phyloP scores from a whole-genome alignment of 768 basidiomycete genomes.

The Tulasnella sp. region DNA sequence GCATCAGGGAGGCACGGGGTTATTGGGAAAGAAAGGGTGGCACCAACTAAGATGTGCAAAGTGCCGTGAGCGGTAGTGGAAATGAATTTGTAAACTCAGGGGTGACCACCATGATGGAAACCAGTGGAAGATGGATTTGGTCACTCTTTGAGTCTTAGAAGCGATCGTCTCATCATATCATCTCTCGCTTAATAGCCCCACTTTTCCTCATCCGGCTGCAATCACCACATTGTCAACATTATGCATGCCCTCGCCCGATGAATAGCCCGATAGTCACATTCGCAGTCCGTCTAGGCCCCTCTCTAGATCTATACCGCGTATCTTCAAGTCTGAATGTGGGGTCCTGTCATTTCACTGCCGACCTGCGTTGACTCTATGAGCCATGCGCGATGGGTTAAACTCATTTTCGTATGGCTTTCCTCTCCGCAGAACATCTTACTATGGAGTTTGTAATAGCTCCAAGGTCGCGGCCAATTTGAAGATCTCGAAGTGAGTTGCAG shows the following conservation, averaged over 20 bases:
- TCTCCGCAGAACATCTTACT: not conserved
- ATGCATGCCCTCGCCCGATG: not conserved
- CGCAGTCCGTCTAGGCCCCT: not conserved
- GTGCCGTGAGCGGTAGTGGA: no score
- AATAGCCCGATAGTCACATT: not conserved
- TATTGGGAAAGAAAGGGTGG: no score
- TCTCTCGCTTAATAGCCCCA: not conserved
- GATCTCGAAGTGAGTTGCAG: slow-evolving; percentile 9
- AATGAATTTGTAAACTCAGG: no score
- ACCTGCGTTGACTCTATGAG: not conserved
- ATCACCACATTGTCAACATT: not conserved
- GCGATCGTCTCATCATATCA: not conserved
- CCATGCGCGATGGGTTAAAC: not conserved
- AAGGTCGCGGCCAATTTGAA: slow-evolving; percentile 10
- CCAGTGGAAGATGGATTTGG: not conserved
- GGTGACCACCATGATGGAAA: no score
- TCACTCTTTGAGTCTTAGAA: not conserved
- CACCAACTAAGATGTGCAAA: no score
- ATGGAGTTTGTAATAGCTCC: not conserved
- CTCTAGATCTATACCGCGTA: not conserved
- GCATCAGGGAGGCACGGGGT: no score
- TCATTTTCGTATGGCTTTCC: not conserved
- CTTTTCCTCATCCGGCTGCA: not conserved
- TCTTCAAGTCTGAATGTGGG: not conserved
- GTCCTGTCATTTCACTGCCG: not conserved